Evolutionary conservation across 306 rosid genomes (phyloP), one percentile per base, ranked within the genome.

Genomic region (Leucaena leucocephala): DNA sequence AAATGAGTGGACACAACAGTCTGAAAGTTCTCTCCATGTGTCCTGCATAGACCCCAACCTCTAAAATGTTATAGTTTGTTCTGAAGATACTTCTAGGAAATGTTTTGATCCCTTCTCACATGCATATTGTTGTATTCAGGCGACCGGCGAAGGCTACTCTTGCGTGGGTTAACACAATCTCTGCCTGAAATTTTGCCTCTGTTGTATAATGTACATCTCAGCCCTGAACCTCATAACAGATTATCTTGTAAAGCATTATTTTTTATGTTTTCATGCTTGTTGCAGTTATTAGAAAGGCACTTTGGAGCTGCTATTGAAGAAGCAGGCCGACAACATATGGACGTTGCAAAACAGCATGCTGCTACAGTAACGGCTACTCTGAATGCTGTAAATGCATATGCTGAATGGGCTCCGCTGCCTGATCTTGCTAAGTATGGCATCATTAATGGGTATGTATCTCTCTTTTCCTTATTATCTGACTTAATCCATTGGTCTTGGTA

Each of bases 391-490:
- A 93, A 89, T 74, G 99, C 99, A 66, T 95, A 95, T 89, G 94
- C 98, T 74, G 99, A 95, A 80, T 95, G 99, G 99, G 99, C 98
- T 71, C 98, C 99, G 17, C 81, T 95, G 77, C 88, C 98, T 4
- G 98, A 93, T 88, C 96, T 95, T 79, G 91, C 94, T 14, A 87
- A 91, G 80, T 85, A 85, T 89, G 98, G 98, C 84, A 90, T 95
- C 85, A 90, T 95, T 79, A 86, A 88, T 82, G 96, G 99, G 99
- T 95, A 85, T 72, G 87, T 75, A 50, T 87, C 77, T 74, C 81
- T 79, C 81, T 74, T 76, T 80, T 4, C 45, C 57, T 72, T 82
- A 77, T 76, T 52, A 44, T 70, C 57, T 74, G 52, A 78, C 64
- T 39, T 67, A 61, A 46, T 77, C 72, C 81, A 68, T 72, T 65